A percentile compares a stretch with the other conserved stretches of the same genome.
These are phyloP conservation scores for Linanthus parryae DNA, from an alignment of 148 eudicot genomes.

Conservation along the genomic window DNA sequence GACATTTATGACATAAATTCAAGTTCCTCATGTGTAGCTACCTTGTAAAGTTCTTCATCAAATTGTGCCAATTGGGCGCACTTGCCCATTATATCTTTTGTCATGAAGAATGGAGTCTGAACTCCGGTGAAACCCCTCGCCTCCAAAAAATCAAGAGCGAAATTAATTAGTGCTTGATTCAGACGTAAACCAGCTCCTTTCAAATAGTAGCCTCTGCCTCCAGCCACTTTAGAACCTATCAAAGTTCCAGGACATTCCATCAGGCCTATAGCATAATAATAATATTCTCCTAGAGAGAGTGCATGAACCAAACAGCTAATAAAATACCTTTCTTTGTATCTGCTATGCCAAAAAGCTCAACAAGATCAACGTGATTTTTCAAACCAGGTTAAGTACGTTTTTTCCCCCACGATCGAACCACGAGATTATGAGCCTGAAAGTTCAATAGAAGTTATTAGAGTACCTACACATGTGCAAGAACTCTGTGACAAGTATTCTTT, in stretches of 20 bases:
- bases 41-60: conserved; percentile 95
- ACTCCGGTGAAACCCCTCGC: conserved; percentile 49
- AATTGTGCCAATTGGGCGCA: conserved; percentile 93
- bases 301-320: no score
- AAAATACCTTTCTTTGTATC: conserved; percentile 57
- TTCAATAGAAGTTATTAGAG: background rate
- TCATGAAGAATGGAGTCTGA: conserved; percentile 93
- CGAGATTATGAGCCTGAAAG: conserved; percentile 50
- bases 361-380: conserved; percentile 85
- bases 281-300: no score
- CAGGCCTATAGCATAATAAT: no score
- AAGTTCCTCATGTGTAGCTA: no score
- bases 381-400: conserved; percentile 45
- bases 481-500: background rate
- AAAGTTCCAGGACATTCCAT: conserved; percentile 10
- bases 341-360: conserved; percentile 81
- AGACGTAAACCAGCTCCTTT: conserved; percentile 85
- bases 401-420: conserved; percentile 70
- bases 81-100: conserved; percentile 86
- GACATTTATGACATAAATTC: no score
- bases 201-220: conserved; percentile 89
- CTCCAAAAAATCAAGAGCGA: conserved; percentile 61
- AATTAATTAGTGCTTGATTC: conserved; percentile 86
- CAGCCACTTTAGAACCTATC: conserved; percentile 84
- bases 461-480: background rate